A percentile compares a stretch with the other conserved stretches of the same genome.
phyloP scores from a whole-genome alignment of 225 moss, liverwort and hornwort genomes.

The Physcomitrium patens region DNA sequence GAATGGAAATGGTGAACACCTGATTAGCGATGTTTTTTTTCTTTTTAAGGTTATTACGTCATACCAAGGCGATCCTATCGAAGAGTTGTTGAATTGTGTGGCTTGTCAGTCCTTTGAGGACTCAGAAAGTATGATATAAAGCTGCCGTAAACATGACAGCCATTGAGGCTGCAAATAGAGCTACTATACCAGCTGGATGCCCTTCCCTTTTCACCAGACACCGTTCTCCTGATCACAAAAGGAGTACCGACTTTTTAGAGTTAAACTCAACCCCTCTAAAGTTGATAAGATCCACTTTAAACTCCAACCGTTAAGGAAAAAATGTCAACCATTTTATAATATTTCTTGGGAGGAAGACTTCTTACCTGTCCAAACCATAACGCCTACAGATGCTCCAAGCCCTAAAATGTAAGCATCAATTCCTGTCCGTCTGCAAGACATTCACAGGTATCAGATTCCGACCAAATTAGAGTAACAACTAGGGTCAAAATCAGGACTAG shows the following conservation, averaged over 20 bases:
- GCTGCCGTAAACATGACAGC: slow-evolving; percentile 85
- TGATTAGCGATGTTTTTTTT: too few species aligned
- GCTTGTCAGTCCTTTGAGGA: slow-evolving; percentile 6
- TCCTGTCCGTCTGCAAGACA: slow-evolving; percentile 49
- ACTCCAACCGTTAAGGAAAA: not conserved
- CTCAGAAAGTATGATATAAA: slow-evolving; percentile 70
- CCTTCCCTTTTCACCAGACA: slow-evolving; percentile 83
- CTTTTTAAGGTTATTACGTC: too few species aligned
- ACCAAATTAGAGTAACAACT: too few species aligned
- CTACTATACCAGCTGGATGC: slow-evolving; percentile 78
- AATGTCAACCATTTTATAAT: slow-evolving; percentile 1
- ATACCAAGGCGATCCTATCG: not conserved
- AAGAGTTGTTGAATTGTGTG: slow-evolving; percentile 15
- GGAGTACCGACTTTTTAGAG: not conserved
- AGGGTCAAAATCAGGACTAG: too few species aligned
- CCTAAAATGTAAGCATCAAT: slow-evolving; percentile 85
- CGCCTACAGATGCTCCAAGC: slow-evolving; percentile 82
- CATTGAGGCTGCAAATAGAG: slow-evolving; percentile 82
- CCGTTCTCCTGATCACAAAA: slow-evolving; percentile 63
- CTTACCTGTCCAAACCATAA: slow-evolving; percentile 88
- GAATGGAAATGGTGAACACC: too few species aligned
- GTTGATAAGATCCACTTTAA: too few species aligned
- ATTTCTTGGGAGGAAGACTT: not conserved
- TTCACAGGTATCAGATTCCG: too few species aligned
- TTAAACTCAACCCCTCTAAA: too few species aligned